Evolutionary conservation across 2,329 filamentous ascomycete species (phyloP).

Genomic region (Magnaporthiopsis incrustans): DNA sequence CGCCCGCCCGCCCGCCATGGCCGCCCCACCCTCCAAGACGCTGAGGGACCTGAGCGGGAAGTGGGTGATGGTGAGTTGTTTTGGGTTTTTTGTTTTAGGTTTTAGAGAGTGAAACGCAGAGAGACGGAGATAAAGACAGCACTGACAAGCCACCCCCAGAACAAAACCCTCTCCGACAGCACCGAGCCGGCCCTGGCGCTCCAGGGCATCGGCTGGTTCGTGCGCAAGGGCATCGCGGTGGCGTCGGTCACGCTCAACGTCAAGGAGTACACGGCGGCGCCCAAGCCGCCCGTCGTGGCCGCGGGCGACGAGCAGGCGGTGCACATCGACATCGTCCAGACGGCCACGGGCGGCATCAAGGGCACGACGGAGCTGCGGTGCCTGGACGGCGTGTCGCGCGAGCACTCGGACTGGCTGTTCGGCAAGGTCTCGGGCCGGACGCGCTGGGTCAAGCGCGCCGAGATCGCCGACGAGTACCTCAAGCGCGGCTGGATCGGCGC

Average conservation of each 20-base stretch:
- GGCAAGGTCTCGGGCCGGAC: conserved; percentile 58
- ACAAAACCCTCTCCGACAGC: conserved; percentile 64
- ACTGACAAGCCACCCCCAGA: conserved; percentile 43
- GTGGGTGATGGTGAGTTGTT: conserved; percentile 56
- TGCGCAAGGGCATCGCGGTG: conserved; percentile 61
- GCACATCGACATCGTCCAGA: conserved; percentile 67
- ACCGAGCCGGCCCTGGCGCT: conserved; percentile 62
- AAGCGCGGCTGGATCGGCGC: conserved; percentile 53
- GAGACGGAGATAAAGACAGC: neutral
- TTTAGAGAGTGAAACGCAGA: neutral
- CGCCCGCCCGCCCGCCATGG: conserved; percentile 44
- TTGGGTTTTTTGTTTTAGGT: too few species aligned
- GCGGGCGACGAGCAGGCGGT: conserved; percentile 24
- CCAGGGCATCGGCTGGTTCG: conserved; percentile 64
- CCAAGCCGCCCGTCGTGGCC: conserved; percentile 29
- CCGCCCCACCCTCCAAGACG: conserved; percentile 59
- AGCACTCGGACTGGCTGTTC: conserved; percentile 74
- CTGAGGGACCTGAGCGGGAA: conserved; percentile 60
- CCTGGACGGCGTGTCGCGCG: conserved; percentile 44
- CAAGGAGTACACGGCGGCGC: conserved; percentile 42
- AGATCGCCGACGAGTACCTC: conserved; percentile 48
- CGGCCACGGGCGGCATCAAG: conserved; percentile 61
- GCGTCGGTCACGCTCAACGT: conserved; percentile 62
- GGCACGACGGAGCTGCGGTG: conserved; percentile 51
- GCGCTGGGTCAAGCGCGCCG: conserved; percentile 37